Evolutionary conservation across 495 filamentous ascomycete species (phyloP).

Genomic region (Penicilliopsis zonata): DNA sequence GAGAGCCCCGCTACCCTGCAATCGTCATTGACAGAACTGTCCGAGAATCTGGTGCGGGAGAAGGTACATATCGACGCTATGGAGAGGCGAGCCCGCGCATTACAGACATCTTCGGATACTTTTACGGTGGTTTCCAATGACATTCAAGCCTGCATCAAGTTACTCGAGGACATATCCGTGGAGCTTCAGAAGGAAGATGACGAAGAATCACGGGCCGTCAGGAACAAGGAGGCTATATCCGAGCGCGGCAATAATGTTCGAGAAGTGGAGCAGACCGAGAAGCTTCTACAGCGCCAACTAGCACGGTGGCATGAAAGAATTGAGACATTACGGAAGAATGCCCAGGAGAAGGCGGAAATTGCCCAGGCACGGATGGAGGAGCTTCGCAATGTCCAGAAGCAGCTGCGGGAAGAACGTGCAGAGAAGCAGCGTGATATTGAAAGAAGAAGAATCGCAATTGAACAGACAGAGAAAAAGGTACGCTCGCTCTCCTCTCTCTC

Average conservation of each 20-base stretch:
- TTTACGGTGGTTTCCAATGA: conserved; percentile 75
- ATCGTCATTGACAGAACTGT: conserved; percentile 67
- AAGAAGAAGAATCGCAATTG: conserved; percentile 75
- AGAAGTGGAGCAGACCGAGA: conserved; percentile 82
- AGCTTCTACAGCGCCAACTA: conserved; percentile 70
- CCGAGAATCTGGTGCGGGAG: conserved; percentile 59
- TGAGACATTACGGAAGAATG: conserved; percentile 62
- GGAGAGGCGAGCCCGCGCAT: conserved; percentile 70
- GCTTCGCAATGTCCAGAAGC: conserved; percentile 65
- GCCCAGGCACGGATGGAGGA: conserved; percentile 87
- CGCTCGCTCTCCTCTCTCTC: conserved; percentile 6
- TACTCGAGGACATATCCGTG: conserved; percentile 73
- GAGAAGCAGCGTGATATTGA: conserved; percentile 88
- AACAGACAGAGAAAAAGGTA: conserved; percentile 98
- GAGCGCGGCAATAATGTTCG: conserved; percentile 78
- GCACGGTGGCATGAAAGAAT: conserved; percentile 76
- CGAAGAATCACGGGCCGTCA: conserved; percentile 61
- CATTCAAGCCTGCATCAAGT: conserved; percentile 70
- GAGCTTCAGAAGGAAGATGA: conserved; percentile 88
- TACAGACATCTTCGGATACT: conserved; percentile 87
- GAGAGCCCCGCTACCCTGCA: conserved; percentile 78
- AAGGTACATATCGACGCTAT: conserved; percentile 75
- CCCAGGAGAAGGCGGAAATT: conserved; percentile 63
- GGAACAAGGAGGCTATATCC: conserved; percentile 74
- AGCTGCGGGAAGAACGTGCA: conserved; percentile 68